A percentile compares a stretch with the other conserved stretches of the same genome.
phyloP scores from a whole-genome alignment of 805 yeast genomes.

The Wickerhamomyces bisporus region DNA sequence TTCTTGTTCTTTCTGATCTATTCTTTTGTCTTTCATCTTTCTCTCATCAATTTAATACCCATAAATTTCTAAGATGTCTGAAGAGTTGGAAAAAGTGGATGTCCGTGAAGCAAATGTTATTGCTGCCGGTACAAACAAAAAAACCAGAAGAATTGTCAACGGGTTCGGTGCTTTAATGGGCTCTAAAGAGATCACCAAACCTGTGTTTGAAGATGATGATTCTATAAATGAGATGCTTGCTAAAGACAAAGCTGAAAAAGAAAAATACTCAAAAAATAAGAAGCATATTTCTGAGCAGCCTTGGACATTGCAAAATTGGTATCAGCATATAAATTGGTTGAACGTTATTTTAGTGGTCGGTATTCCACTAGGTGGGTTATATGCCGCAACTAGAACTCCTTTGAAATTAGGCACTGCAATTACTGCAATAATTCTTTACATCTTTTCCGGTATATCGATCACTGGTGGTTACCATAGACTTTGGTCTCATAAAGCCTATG shows the following conservation, averaged over 20 bases:
- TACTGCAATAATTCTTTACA: constrained; percentile 42
- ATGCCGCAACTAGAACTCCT: constrained; percentile 38
- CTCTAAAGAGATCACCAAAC: constrained; percentile 62
- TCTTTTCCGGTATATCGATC: constrained; percentile 64
- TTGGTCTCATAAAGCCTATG: constrained; percentile 72
- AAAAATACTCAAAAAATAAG: constrained; percentile 32
- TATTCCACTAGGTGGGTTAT: constrained; percentile 53
- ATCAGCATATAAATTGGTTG: constrained; percentile 73
- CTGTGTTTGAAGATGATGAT: constrained; percentile 60
- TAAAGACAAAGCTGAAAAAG: constrained; percentile 37
- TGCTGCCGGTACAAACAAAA: constrained; percentile 77
- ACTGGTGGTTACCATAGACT: constrained; percentile 84
- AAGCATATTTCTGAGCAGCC: constrained; percentile 72
- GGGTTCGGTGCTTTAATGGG: constrained; percentile 83
- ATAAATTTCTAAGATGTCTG: constrained; percentile 5
- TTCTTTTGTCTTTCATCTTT: too few species aligned
- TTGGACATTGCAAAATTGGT: constrained; percentile 71
- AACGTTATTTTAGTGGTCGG: constrained; percentile 59
- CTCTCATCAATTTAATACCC: too few species aligned
- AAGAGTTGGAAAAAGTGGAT: constrained; percentile 38
- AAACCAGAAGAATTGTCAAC: constrained; percentile 67
- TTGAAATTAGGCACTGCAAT: constrained; percentile 31
- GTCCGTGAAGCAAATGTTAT: constrained; percentile 67
- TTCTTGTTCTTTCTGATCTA: neutral
- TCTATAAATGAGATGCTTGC: constrained; percentile 39